phyloP scores from a whole-genome alignment of 495 filamentous ascomycete species.

The Aspergillus haitiensis region DNA sequence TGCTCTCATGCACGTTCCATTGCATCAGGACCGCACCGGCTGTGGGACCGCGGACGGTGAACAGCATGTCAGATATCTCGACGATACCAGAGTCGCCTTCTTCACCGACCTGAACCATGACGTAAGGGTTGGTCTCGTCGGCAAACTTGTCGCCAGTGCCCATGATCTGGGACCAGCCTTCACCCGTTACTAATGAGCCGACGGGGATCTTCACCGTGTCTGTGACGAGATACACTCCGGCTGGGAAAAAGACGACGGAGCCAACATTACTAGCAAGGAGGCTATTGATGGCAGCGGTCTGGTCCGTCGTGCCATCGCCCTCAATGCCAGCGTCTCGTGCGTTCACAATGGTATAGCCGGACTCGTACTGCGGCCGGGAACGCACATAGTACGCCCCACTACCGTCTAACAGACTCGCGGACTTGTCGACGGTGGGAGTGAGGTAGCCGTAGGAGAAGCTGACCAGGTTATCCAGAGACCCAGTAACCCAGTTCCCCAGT shows the following conservation, averaged over 20 bases:
- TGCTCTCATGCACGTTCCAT: slow-evolving; percentile 67
- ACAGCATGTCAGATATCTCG: slow-evolving; percentile 55
- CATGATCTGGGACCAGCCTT: slow-evolving; percentile 47
- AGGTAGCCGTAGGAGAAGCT: neutral
- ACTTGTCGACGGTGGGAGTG: neutral
- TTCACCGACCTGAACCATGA: slow-evolving; percentile 56
- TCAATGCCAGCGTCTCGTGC: too few relatives aligned
- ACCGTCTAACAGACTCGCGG: neutral
- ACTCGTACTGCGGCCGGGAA: slow-evolving; percentile 11
- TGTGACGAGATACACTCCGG: too few relatives aligned
- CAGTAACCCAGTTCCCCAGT: neutral
- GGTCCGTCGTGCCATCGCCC: too few relatives aligned
- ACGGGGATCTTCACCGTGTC: too few relatives aligned
- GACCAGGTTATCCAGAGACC: neutral
- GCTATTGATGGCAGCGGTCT: too few relatives aligned
- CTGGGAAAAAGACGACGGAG: neutral
- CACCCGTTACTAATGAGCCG: slow-evolving; percentile 44
- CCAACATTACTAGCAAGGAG: slow-evolving; percentile 10
- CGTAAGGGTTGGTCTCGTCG: slow-evolving; percentile 46
- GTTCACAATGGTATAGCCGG: too few relatives aligned
- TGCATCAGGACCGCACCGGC: slow-evolving; percentile 79
- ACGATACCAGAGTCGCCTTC: slow-evolving; percentile 49
- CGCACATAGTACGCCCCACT: neutral
- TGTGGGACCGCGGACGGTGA: slow-evolving; percentile 60
- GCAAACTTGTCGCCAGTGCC: slow-evolving; percentile 49